A percentile compares a stretch with the other conserved stretches of the same genome.
Evolutionary conservation across 768 basidiomycete genomes (phyloP).

Genomic region (Leccinum obscurum): DNA sequence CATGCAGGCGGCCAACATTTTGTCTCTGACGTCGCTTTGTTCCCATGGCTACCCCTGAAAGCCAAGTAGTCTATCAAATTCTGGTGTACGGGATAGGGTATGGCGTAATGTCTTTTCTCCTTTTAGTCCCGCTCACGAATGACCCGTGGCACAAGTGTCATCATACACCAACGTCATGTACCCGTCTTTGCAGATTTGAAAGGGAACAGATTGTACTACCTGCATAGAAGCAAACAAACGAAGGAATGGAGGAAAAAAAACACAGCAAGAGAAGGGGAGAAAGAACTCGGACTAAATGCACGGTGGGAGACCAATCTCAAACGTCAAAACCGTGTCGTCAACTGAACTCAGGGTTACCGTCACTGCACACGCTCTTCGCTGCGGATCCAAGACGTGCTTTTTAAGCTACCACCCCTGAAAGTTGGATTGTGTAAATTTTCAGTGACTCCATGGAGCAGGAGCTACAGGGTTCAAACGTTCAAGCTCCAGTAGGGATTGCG

Average conservation of each 20-base stretch:
- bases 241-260: conserved; percentile 40
- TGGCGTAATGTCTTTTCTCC: conserved; percentile 28
- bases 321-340: conserved; percentile 48
- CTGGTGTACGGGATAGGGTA: conserved; percentile 50
- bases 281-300: conserved; percentile 54
- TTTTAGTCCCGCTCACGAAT: neutral
- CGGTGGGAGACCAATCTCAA: conserved; percentile 69
- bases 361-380: neutral
- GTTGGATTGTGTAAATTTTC: conserved; percentile 85
- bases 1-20: conserved; percentile 63
- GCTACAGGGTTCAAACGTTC: conserved; percentile 51
- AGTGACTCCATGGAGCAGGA: conserved; percentile 54
- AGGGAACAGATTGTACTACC: neutral
- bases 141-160: neutral
- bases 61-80: conserved; percentile 43
- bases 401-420: conserved; percentile 73
- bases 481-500: conserved; percentile 41
- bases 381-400: conserved; percentile 53
- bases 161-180: neutral
- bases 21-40: conserved; percentile 61
- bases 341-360: conserved; percentile 61
- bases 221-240: conserved; percentile 46
- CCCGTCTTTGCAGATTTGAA: neutral
- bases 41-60: conserved; percentile 40
- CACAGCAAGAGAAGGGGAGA: conserved; percentile 41